Base-by-base conservation (phyloP, 192 early-diverging fungal species). In the Coemansia sp. region DNA sequence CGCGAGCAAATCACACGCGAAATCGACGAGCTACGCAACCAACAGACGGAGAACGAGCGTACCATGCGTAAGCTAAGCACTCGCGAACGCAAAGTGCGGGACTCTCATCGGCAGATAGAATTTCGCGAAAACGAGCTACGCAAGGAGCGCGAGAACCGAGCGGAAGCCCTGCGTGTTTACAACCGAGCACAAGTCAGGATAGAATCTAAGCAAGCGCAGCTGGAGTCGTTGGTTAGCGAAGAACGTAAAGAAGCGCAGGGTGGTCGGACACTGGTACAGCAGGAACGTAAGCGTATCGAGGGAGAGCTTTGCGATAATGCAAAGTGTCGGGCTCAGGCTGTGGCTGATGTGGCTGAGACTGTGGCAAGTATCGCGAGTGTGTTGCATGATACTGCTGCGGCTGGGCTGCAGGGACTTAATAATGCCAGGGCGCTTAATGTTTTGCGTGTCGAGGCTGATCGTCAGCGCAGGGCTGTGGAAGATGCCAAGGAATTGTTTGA, bases 401-500 rank as follows among this genome's bases (percentile, higher is more conserved):
- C 60, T 12, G 61, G 65, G 6, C 63, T 80, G 38, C 55, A 49
- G 10, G 71, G 71, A 1, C 58, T 66, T 18, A 32, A 51, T 29
- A 61, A 66, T 4, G 34, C 48, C 22, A 67, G 55, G 1, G 36
- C 51, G n/a, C 64, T 74, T 18, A 22, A 18, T 11, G 66, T 59
- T 10, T 56, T 70, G 18, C 36, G 40, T 3, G 73, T 71, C 14
- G 61, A 71, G 38, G 71, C 66, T 11, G 40, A 50, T 57, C 61
- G 69, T 3, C 65, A 83, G 48, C 73, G 73, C 7, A 71, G 74
- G 42, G 74, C 72, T 7, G 62, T 74, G 1, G 67, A 32, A 0
- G 80, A 75, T 2, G 85, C 78, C 20, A 71, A 63, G 16, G 63
- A 72, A 3, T 68, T 68, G n/a, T 72, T 82, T n/a, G 83, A 83